A percentile compares a stretch with the other conserved stretches of the same genome.
phyloP scores from a whole-genome alignment of 2,329 filamentous ascomycete species.

The Thermoascus crustaceus region DNA sequence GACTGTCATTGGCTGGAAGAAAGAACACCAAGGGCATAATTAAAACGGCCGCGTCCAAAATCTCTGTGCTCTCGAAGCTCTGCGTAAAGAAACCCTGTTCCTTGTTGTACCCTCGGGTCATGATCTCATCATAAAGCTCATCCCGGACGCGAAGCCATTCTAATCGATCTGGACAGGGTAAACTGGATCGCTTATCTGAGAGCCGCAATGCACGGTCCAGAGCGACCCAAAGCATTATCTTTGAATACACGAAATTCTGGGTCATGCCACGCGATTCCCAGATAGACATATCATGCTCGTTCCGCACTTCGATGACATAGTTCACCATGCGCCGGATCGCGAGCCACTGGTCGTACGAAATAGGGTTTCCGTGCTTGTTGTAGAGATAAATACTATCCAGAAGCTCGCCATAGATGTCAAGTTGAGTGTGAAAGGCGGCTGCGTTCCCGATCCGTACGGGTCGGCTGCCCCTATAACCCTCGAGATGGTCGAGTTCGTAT shows the following conservation, averaged over 20 bases:
- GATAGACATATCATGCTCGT: conserved; percentile 69
- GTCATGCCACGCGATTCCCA: conserved; percentile 72
- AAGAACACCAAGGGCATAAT: conserved; percentile 75
- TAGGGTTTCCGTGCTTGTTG: conserved; percentile 70
- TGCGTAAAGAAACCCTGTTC: conserved; percentile 64
- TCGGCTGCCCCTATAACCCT: conserved; percentile 61
- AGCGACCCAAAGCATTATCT: conserved; percentile 76
- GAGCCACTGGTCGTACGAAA: conserved; percentile 69
- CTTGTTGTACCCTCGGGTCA: conserved; percentile 68
- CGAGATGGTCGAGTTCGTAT: conserved; percentile 58
- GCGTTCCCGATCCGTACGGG: conserved; percentile 72
- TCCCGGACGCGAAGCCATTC: conserved; percentile 62
- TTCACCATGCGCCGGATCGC: conserved; percentile 61
- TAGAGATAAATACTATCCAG: conserved; percentile 71
- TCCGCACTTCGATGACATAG: conserved; percentile 60
- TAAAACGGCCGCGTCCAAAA: conserved; percentile 65
- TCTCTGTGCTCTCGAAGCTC: conserved; percentile 63
- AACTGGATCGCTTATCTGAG: conserved; percentile 60
- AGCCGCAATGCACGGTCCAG: conserved; percentile 68
- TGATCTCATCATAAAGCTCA: conserved; percentile 63
- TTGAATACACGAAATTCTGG: conserved; percentile 73
- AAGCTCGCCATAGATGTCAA: conserved; percentile 72
- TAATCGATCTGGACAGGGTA: conserved; percentile 62
- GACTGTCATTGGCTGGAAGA: conserved; percentile 66
- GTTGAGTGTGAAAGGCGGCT: conserved; percentile 66